Conservation (phyloP, 2,329 filamentous ascomycete genomes). For the Botrytis medusae region DNA sequence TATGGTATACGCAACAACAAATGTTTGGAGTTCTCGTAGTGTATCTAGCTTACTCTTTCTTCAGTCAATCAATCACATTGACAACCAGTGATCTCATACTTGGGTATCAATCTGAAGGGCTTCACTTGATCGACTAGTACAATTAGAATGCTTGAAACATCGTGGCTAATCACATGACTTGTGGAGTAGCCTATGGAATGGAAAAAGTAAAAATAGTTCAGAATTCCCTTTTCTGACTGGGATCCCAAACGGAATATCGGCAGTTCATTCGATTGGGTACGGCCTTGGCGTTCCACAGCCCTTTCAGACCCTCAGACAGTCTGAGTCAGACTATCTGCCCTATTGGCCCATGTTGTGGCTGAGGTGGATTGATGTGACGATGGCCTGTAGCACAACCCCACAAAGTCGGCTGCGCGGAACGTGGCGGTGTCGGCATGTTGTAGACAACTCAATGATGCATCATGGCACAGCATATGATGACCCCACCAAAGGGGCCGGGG, state of each 20-base stretch:
- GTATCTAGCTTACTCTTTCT: background rate
- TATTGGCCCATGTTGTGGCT: constrained; percentile 1
- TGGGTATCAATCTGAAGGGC: background rate
- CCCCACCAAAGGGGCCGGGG: background rate
- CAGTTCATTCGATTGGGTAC: background rate
- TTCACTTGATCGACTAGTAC: background rate
- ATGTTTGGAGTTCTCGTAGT: background rate
- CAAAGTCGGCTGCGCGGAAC: background rate
- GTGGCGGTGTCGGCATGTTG: background rate
- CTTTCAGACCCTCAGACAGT: background rate
- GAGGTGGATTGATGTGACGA: background rate
- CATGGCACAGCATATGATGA: background rate
- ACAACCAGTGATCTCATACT: background rate
- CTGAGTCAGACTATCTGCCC: background rate
- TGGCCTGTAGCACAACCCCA: background rate
- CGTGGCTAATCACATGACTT: background rate
- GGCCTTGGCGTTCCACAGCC: background rate
- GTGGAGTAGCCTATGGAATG: background rate
- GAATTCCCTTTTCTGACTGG: background rate
- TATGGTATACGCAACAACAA: background rate
- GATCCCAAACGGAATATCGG: background rate
- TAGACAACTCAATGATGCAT: constrained; percentile 2
- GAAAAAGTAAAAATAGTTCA: background rate
- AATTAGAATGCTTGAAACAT: background rate
- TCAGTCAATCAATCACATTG: background rate